These are phyloP conservation scores for Agrocybe praecox DNA, from an alignment of 768 basidiomycete species.

Conservation along the genomic window DNA sequence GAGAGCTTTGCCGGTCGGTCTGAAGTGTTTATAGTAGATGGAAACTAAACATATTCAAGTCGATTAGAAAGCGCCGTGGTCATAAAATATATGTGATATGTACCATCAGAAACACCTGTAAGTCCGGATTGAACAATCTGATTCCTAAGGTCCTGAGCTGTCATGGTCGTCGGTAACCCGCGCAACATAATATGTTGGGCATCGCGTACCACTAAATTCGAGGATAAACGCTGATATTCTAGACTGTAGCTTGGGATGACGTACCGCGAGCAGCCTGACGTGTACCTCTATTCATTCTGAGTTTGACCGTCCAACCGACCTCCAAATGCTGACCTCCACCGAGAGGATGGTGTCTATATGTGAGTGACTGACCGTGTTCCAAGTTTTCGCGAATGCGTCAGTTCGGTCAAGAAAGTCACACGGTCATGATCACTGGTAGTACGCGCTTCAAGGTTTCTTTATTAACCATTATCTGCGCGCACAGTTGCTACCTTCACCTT, in stretches of 20 bases:
- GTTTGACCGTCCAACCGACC: not conserved
- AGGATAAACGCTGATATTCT: not conserved
- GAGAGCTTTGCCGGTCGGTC: conserved; percentile 59
- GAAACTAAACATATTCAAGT: conserved; percentile 41
- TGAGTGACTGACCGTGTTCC: not conserved
- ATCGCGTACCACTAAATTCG: conserved; percentile 1
- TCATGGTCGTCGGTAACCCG: conserved; percentile 52
- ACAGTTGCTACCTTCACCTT: conserved; percentile 2
- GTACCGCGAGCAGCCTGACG: not conserved
- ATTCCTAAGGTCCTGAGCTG: conserved; percentile 57
- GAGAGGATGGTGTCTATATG: not conserved
- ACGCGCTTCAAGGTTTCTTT: not conserved
- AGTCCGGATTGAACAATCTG: conserved; percentile 41
- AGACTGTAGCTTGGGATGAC: not conserved
- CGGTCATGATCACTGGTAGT: not conserved
- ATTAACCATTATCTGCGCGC: not conserved
- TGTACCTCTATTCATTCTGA: not conserved
- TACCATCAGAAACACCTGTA: conserved; percentile 50
- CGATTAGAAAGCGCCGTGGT: not conserved
- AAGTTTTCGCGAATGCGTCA: not conserved
- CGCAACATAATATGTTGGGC: conserved; percentile 48
- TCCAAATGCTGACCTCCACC: not conserved
- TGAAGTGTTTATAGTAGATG: conserved; percentile 61
- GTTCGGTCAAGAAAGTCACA: not conserved
- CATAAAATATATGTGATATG: conserved; percentile 1